Percentiles rank a stretch among this genome's conserved stretches.
These are phyloP conservation scores for Elasticomyces elasticus DNA, from an alignment of 495 filamentous ascomycete species.

Conservation along the genomic window DNA sequence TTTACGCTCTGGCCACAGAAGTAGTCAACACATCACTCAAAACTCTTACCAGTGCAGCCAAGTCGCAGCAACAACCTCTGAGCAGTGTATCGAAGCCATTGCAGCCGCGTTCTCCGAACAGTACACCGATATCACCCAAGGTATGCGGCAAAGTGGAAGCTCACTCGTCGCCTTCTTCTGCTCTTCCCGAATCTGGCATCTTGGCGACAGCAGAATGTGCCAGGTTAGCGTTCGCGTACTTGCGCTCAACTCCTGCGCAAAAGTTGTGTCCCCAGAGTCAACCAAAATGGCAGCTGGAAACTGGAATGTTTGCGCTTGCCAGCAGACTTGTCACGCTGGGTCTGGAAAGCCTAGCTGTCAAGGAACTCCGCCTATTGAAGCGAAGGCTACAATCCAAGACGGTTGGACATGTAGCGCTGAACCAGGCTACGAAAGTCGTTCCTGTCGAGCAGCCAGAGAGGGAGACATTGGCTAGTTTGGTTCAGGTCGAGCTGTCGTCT, in stretches of 20 bases:
- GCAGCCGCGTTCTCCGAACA: slow-evolving; percentile 22
- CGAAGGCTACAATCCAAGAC: slow-evolving; percentile 35
- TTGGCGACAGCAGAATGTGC: slow-evolving; percentile 61
- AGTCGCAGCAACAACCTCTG: not conserved
- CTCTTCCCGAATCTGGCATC: not conserved
- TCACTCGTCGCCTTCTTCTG: not conserved
- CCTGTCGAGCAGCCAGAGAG: slow-evolving; percentile 7
- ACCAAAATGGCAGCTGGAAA: slow-evolving; percentile 67
- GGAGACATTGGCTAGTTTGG: slow-evolving; percentile 49
- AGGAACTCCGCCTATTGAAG: slow-evolving; percentile 64
- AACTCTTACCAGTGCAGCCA: slow-evolving; percentile 53
- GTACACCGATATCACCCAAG: not conserved
- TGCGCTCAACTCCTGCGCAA: slow-evolving; percentile 50
- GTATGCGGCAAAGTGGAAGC: not conserved
- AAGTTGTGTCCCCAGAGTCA: slow-evolving; percentile 35
- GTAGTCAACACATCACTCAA: slow-evolving; percentile 36
- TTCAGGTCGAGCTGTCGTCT: slow-evolving; percentile 43
- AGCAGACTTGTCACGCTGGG: slow-evolving; percentile 62
- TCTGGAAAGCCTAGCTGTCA: slow-evolving; percentile 63
- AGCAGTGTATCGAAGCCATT: not conserved
- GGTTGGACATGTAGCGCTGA: not conserved
- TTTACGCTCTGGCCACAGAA: slow-evolving; percentile 22
- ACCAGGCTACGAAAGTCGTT: not conserved
- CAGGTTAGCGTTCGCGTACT: slow-evolving; percentile 57
- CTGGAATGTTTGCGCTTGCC: slow-evolving; percentile 67